phyloP scores from a whole-genome alignment of 331 rosid genomes.

The Quercus phellos region DNA sequence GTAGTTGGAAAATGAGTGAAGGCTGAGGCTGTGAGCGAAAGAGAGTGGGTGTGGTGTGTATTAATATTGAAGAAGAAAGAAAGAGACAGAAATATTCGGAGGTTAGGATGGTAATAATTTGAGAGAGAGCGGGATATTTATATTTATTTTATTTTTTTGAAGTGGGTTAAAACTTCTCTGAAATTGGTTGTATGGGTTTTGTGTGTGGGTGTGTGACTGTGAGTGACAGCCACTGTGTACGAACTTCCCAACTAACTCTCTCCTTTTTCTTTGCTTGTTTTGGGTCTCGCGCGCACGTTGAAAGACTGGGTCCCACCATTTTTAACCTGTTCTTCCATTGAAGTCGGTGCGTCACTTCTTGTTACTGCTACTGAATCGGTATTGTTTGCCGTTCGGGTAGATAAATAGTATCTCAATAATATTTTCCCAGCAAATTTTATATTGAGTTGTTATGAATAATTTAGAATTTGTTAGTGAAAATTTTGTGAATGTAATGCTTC shows the following conservation, averaged over 20 bases:
- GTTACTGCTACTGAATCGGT: neutral
- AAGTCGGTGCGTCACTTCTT: neutral
- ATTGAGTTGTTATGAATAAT: no score
- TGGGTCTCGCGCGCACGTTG: slow-evolving; percentile 13
- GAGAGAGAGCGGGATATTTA: slow-evolving; percentile 14
- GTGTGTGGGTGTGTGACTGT: slow-evolving; percentile 5
- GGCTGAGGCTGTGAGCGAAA: neutral
- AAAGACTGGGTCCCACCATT: slow-evolving; percentile 20
- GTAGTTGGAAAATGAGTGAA: neutral
- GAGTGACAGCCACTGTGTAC: slow-evolving; percentile 30
- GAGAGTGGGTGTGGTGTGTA: neutral
- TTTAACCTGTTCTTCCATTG: neutral
- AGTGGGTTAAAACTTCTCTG: no score
- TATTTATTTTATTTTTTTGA: no score
- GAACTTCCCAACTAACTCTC: slow-evolving; percentile 28
- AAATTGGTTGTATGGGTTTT: no score
- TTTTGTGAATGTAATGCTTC: no score
- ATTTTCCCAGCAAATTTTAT: no score
- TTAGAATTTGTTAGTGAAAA: accelerated
- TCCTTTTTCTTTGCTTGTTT: slow-evolving; percentile 17
- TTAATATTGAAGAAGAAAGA: neutral
- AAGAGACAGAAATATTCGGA: neutral
- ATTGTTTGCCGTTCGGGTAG: no score
- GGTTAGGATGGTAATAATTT: slow-evolving; percentile 10
- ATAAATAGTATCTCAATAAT: accelerated